Evolutionary conservation across 2,329 filamentous ascomycete genomes (phyloP).

Genomic region (Tolypocladium ovalisporum): DNA sequence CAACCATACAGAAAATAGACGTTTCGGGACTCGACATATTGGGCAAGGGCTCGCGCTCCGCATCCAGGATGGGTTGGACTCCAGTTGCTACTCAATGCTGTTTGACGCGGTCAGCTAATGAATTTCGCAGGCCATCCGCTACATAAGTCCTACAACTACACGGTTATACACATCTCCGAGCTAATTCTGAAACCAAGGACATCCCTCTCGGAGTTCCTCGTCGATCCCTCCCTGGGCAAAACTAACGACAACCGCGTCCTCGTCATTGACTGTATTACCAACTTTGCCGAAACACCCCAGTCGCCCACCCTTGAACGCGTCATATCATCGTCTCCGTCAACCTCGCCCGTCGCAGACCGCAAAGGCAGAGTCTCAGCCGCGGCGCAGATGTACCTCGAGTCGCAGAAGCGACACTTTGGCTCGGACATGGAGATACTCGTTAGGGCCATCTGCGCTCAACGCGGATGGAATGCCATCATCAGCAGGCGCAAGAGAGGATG

Average conservation of each 20-base stretch:
- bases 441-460: constrained; percentile 61
- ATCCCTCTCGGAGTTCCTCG: constrained; percentile 35
- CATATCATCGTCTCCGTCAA: constrained; percentile 14
- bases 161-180: constrained; percentile 46
- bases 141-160: constrained; percentile 52
- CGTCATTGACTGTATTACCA: constrained; percentile 54
- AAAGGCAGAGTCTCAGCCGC: constrained; percentile 29
- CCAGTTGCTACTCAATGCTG: not conserved
- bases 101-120: constrained; percentile 6
- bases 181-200: constrained; percentile 36
- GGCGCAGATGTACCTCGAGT: constrained; percentile 45
- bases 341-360: constrained; percentile 18
- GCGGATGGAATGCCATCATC: constrained; percentile 63
- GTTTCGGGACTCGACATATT: constrained; percentile 32
- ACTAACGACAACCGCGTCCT: constrained; percentile 30
- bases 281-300: constrained; percentile 33
- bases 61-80: constrained; percentile 34
- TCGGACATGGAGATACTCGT: constrained; percentile 61
- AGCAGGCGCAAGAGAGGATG: constrained; percentile 58
- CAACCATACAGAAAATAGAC: constrained; percentile 47
- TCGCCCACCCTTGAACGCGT: constrained; percentile 34
- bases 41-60: constrained; percentile 33
- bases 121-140: constrained; percentile 42
- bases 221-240: constrained; percentile 20
- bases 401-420: constrained; percentile 45